Conservation (phyloP, 768 basidiomycete species). For the Pulveroboletus sp. region DNA sequence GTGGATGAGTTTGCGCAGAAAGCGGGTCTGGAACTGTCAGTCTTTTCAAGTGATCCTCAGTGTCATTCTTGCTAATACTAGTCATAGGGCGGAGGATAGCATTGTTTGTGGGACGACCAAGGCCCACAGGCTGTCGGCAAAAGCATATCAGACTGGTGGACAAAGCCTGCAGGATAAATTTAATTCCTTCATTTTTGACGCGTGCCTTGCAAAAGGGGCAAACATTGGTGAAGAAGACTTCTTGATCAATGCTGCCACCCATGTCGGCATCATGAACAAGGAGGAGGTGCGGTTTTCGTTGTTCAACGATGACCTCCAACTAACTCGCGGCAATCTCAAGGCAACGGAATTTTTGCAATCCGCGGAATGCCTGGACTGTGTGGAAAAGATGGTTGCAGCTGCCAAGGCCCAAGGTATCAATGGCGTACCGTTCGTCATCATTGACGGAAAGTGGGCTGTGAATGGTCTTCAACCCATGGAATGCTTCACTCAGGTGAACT, state of each 20-base stretch:
- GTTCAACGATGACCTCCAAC: neutral
- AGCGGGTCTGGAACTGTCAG: constrained; percentile 24
- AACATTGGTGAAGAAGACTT: constrained; percentile 34
- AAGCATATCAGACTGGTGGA: constrained; percentile 39
- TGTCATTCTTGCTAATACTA: neutral
- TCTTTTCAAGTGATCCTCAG: neutral
- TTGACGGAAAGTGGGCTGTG: constrained; percentile 43
- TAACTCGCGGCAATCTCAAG: constrained; percentile 13
- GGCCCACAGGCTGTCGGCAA: constrained; percentile 41
- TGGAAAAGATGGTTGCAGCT: constrained; percentile 36
- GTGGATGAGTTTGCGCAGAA: constrained; percentile 23
- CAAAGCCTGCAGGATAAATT: constrained; percentile 35
- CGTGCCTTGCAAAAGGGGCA: constrained; percentile 34
- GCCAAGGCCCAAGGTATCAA: constrained; percentile 41
- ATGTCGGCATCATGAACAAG: constrained; percentile 33
- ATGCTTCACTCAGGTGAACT: constrained; percentile 34
- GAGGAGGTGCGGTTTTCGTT: constrained; percentile 28
- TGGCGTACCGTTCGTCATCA: constrained; percentile 50
- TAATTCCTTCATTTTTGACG: constrained; percentile 36
- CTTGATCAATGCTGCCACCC: constrained; percentile 35
- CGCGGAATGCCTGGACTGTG: constrained; percentile 35
- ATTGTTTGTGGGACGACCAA: constrained; percentile 36
- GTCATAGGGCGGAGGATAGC: constrained; percentile 34
- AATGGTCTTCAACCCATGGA: constrained; percentile 42
- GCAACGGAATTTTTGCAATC: constrained; percentile 38